A percentile compares a stretch with the other conserved stretches of the same genome.
Conservation (phyloP, 257 asterid genomes). For the Mitragyna speciosa region DNA sequence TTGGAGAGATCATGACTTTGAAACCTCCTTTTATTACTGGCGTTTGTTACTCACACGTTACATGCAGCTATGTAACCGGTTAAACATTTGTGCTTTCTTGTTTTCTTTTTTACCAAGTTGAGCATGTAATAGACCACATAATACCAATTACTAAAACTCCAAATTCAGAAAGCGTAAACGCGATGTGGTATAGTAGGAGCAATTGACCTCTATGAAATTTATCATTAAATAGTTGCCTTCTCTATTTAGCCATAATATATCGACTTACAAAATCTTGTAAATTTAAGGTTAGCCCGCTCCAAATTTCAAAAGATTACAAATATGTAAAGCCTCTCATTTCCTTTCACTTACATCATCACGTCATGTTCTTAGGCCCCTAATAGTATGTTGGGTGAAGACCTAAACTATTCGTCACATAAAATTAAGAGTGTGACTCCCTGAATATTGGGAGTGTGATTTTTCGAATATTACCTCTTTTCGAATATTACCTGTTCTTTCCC, state of each 20-base stretch:
- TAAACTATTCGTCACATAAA: no score
- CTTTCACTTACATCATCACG: no score
- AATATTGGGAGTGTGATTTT: no score
- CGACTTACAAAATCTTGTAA: neutral
- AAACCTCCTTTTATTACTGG: constrained; percentile 5
- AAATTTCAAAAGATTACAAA: neutral
- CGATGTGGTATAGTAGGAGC: neutral
- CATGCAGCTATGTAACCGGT: neutral
- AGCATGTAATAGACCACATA: neutral
- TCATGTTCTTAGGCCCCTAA: no score
- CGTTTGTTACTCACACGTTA: neutral
- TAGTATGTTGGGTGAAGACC: no score
- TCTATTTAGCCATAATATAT: neutral
- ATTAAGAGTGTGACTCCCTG: no score
- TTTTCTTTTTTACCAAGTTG: neutral
- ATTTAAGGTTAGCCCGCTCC: neutral
- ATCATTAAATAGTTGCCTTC: neutral
- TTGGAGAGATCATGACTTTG: constrained; percentile 5
- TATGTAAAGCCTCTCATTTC: no score
- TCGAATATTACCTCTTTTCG: no score
- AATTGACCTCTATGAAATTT: neutral
- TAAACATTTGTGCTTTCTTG: neutral
- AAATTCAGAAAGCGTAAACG: neutral
- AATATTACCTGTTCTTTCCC: no score
- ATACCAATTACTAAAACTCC: neutral